Percentiles rank a stretch among this genome's conserved stretches.
Conservation (phyloP, 108 stramenopile genomes). For the Skeletonema costatum region DNA sequence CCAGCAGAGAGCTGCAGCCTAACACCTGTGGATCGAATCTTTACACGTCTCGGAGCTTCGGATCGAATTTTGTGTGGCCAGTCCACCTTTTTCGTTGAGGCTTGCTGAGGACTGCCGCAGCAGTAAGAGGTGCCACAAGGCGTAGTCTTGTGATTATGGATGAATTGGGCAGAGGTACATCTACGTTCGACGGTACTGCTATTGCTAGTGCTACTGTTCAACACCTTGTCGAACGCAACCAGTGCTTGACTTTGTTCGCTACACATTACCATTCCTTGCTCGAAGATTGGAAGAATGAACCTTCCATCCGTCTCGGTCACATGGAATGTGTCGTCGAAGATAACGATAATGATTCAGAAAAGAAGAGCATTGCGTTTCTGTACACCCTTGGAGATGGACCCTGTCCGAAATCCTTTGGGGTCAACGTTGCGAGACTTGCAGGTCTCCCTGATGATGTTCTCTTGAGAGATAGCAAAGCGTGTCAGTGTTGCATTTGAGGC, state of each 20-base stretch:
- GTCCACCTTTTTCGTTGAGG: conserved; percentile 98
- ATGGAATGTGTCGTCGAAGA: conserved; percentile 98
- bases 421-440: conserved; percentile 98
- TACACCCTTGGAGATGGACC: conserved; percentile 95
- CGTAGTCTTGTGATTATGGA: conserved; percentile 97
- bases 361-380: conserved; percentile 92
- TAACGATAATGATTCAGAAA: conserved; percentile 43
- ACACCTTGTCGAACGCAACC: conserved; percentile 86
- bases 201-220: conserved; percentile 98
- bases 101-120: conserved; percentile 97
- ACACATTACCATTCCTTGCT: conserved; percentile 97
- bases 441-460: conserved; percentile 95
- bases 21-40: conserved; percentile 98
- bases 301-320: conserved; percentile 91
- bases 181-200: conserved; percentile 99
- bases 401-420: conserved; percentile 97
- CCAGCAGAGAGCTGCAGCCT: conserved; percentile 89
- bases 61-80: conserved; percentile 98
- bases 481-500: conserved; percentile 81
- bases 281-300: conserved; percentile 90
- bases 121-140: conserved; percentile 92
- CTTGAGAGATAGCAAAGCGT: conserved; percentile 75
- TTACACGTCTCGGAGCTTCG: conserved; percentile 98
- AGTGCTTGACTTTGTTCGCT: conserved; percentile 95
- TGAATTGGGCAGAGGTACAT: conserved; percentile 96